phyloP scores from a whole-genome alignment of 2,329 filamentous ascomycete genomes.

The Aspergillus awamori region DNA sequence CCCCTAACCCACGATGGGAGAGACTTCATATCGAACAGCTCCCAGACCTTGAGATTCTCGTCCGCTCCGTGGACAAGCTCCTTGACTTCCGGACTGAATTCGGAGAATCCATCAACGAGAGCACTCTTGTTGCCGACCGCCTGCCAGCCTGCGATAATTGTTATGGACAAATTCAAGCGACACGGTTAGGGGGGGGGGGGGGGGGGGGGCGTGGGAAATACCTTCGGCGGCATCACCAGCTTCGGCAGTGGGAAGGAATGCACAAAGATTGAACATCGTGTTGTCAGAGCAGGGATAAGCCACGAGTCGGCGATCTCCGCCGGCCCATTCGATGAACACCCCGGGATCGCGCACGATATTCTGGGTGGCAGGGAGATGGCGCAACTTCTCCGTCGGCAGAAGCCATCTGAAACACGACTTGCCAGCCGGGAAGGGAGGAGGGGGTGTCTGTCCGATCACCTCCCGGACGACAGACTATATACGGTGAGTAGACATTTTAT shows the following conservation, averaged over 20 bases:
- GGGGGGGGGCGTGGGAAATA: constrained; percentile 4
- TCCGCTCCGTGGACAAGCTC: constrained; percentile 39
- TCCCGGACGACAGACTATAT: constrained; percentile 28
- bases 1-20: constrained; percentile 59
- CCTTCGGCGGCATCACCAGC: constrained; percentile 31
- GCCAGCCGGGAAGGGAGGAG: constrained; percentile 23
- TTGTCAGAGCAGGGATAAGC: constrained; percentile 52
- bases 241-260: constrained; percentile 50
- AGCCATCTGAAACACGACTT: constrained; percentile 34
- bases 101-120: constrained; percentile 20
- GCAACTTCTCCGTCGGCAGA: constrained; percentile 21
- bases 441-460: constrained; percentile 20
- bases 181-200: no score
- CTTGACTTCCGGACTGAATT: constrained; percentile 22
- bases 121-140: constrained; percentile 21
- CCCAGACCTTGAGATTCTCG: constrained; percentile 57
- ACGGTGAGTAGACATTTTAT: neutral
- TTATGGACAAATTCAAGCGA: neutral
- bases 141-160: constrained; percentile 21
- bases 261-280: constrained; percentile 50
- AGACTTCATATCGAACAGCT: constrained; percentile 62
- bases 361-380: constrained; percentile 12
- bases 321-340: constrained; percentile 48
- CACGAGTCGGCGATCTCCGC: constrained; percentile 46
- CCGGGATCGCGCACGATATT: constrained; percentile 30